Conservation (phyloP, 331 rosid species). For the Cydonia oblonga region DNA sequence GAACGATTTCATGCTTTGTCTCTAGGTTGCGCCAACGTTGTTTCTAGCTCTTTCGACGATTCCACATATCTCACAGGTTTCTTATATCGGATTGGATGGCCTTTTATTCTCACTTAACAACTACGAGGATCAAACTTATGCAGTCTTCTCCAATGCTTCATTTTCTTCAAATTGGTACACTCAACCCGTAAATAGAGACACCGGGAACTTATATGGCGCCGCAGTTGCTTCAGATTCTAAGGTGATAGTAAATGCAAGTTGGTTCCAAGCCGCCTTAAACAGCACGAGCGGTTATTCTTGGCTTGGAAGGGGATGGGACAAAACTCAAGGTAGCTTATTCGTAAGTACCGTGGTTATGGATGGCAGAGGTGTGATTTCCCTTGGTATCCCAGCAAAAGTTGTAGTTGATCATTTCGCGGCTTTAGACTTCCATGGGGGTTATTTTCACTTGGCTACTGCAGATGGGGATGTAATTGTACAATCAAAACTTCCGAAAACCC, state of each 20-base stretch:
- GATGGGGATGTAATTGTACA: constrained; percentile 12
- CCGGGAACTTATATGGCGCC: constrained; percentile 5
- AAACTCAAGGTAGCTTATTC: not conserved
- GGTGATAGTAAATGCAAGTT: not conserved
- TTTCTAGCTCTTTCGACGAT: constrained; percentile 4
- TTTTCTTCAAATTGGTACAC: not conserved
- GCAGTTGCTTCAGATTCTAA: not conserved
- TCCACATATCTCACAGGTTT: constrained; percentile 7
- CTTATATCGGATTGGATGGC: constrained; percentile 11
- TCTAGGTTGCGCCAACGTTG: constrained; percentile 11
- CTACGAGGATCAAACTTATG: not conserved
- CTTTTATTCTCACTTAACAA: not conserved
- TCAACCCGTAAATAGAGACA: constrained; percentile 4
- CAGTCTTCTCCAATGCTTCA: constrained; percentile 1
- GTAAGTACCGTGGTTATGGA: not conserved
- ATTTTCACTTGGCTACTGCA: constrained; percentile 10
- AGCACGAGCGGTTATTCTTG: constrained; percentile 7
- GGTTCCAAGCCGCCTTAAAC: constrained; percentile 9
- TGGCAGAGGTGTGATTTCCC: constrained; percentile 14
- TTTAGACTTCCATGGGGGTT: constrained; percentile 4
- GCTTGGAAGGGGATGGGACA: not conserved
- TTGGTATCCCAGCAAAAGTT: not conserved
- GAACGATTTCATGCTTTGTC: not conserved
- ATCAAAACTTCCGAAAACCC: constrained; percentile 1
- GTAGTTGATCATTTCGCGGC: not conserved